Evolutionary conservation across 1,284 basidiomycete genomes (phyloP), one percentile per base, ranked within the genome.

Genomic region (Cryptococcus floricola): DNA sequence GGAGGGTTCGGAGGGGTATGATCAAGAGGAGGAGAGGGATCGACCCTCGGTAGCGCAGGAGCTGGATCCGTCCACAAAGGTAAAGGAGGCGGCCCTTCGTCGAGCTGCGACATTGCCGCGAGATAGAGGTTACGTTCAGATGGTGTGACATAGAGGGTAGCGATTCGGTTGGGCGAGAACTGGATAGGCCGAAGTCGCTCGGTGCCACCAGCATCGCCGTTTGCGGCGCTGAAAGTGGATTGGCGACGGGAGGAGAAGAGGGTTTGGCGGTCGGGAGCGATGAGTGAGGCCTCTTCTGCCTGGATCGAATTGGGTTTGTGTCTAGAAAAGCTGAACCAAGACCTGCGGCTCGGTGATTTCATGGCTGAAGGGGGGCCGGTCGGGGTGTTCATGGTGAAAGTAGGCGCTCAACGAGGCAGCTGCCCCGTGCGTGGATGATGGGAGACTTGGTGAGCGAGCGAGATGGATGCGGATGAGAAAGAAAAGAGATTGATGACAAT

Each of bases 61-160:
- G 72, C 59, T 1, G 69, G 64, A 23, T 75, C 70, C 4, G 66
- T 34, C 67, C 69, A 72, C 9, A 75, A 56, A 1, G 68, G 64
- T 7, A 75, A 59, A 6, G 54, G 58, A 39, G 66, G 65, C 0
- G 70, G 70, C 23, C 49, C 46, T 47, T 60, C 41, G 19, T 74
- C 67, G 1, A 75, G 60, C 23, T 68, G 61, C 4, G 65, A 57
- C 66, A 75, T 66, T 2, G 71, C 69, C 3, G 69, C 66, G 9
- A 75, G 63, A 57, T 74, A 75, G 27, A 75, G 64, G 39, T 73
- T 61, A 10, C 65, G 61, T 38, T 74, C 73, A 2, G 66, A 67
- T 12, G 66, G 68, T 1, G 68, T 62, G 19, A 73, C 68, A 57
- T 68, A 67, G 4, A 73, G 56, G 7, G 67, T 70, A 12, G 62